These are phyloP conservation scores for Cajanus cajan DNA, from an alignment of 306 rosid species.

Conservation along the genomic window DNA sequence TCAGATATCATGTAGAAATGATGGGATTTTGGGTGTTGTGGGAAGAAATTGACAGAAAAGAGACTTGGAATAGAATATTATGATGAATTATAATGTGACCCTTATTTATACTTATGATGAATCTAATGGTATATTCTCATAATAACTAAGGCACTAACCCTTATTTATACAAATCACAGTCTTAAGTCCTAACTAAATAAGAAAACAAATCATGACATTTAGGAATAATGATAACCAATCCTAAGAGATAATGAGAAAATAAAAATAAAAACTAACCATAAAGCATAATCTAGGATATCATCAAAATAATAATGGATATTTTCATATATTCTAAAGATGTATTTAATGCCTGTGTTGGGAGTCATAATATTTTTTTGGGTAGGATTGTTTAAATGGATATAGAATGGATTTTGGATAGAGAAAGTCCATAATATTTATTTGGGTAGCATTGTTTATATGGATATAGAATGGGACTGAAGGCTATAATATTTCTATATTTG, in stretches of 20 bases:
- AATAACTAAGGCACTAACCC: neutral
- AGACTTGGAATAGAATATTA: neutral
- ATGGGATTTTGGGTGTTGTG: neutral
- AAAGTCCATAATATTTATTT: neutral
- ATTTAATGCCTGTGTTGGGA: constrained; percentile 12
- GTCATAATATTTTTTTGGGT: neutral
- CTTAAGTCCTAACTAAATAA: neutral
- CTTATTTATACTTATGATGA: neutral
- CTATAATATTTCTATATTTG: neutral
- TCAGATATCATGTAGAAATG: neutral
- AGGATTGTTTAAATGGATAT: too few relatives aligned
- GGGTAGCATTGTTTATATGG: neutral
- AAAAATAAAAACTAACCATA: too few relatives aligned
- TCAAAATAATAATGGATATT: neutral
- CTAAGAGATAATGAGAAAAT: neutral
- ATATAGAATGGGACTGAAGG: neutral
- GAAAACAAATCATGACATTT: neutral
- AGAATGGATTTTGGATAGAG: neutral
- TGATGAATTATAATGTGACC: neutral
- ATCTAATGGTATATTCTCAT: neutral
- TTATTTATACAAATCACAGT: neutral
- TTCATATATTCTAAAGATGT: neutral
- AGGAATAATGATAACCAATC: neutral
- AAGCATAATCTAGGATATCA: neutral
- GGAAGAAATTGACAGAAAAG: neutral